These are phyloP conservation scores for Populus deltoides DNA, from an alignment of 345 rosid genomes.

Conservation along the genomic window DNA sequence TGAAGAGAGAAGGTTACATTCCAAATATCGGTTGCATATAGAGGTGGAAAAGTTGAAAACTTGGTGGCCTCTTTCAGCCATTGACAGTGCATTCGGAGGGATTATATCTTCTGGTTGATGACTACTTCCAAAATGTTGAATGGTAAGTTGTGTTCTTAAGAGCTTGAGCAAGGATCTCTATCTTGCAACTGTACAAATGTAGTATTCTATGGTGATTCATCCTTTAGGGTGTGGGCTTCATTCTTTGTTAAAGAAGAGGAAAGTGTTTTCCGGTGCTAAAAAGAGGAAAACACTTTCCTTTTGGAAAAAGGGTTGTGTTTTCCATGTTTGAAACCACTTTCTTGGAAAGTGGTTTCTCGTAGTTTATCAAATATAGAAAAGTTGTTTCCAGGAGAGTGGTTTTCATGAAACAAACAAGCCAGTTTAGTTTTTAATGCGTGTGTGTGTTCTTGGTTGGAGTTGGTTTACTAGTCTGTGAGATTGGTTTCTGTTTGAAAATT, in stretches of 20 bases:
- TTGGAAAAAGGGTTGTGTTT: no score
- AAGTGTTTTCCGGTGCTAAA: no score
- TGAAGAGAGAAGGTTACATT: conserved; percentile 59
- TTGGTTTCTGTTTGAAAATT: background rate
- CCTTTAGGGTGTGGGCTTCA: no score
- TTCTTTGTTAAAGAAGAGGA: no score
- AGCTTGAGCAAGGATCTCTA: background rate
- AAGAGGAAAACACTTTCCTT: no score
- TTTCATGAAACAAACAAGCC: no score
- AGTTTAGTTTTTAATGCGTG: no score
- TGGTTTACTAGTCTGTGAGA: background rate
- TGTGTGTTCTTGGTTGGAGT: background rate
- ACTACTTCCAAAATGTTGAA: background rate
- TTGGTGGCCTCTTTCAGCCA: conserved; percentile 2
- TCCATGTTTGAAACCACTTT: no score
- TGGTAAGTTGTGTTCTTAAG: background rate
- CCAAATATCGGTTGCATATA: conserved; percentile 31
- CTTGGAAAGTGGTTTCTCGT: no score
- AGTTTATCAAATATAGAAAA: no score
- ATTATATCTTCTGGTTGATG: conserved; percentile 17
- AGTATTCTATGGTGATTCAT: no score
- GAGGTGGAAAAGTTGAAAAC: conserved; percentile 6
- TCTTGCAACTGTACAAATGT: background rate
- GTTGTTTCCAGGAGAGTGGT: no score
- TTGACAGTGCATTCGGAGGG: background rate